Conservation (phyloP, 2,329 filamentous ascomycete genomes). For the Exophiala sideris region DNA sequence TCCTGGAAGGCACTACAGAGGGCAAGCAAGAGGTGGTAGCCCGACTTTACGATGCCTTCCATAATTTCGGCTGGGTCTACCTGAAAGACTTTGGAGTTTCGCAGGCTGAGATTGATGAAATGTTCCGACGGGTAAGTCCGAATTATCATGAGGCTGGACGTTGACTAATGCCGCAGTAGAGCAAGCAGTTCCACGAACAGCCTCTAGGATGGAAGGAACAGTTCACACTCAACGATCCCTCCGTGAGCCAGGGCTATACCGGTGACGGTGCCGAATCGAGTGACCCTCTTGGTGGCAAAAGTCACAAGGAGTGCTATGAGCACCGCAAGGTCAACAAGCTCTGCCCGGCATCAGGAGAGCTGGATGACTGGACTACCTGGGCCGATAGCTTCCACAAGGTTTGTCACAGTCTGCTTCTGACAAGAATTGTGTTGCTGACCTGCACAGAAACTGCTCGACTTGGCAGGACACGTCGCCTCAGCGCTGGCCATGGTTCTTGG, state of each 20-base stretch:
- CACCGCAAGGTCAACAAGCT: slow-evolving; percentile 10
- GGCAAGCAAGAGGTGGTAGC: not conserved
- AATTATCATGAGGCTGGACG: not conserved
- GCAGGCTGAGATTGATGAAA: slow-evolving; percentile 1
- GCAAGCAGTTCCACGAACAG: slow-evolving; percentile 43
- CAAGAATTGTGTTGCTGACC: too few species aligned
- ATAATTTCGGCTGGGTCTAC: not conserved
- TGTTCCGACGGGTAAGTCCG: slow-evolving; percentile 22
- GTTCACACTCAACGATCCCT: slow-evolving; percentile 41
- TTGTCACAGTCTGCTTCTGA: slow-evolving; percentile 37
- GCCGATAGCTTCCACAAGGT: slow-evolving; percentile 41
- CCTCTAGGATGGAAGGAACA: slow-evolving; percentile 44
- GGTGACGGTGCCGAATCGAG: slow-evolving; percentile 7
- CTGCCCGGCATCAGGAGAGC: slow-evolving; percentile 31
- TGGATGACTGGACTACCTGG: slow-evolving; percentile 45
- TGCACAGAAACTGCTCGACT: slow-evolving; percentile 16
- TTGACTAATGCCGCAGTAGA: not conserved
- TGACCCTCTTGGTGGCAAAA: not conserved
- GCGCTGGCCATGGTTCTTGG: slow-evolving; percentile 51
- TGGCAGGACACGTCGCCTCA: slow-evolving; percentile 52
- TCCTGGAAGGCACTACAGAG: not conserved
- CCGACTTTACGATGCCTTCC: slow-evolving; percentile 1
- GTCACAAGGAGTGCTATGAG: slow-evolving; percentile 12
- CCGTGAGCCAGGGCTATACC: slow-evolving; percentile 10
- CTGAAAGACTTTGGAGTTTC: slow-evolving; percentile 4